Evolutionary conservation across 805 yeast species (phyloP).

Genomic region (Pichia heedii): DNA sequence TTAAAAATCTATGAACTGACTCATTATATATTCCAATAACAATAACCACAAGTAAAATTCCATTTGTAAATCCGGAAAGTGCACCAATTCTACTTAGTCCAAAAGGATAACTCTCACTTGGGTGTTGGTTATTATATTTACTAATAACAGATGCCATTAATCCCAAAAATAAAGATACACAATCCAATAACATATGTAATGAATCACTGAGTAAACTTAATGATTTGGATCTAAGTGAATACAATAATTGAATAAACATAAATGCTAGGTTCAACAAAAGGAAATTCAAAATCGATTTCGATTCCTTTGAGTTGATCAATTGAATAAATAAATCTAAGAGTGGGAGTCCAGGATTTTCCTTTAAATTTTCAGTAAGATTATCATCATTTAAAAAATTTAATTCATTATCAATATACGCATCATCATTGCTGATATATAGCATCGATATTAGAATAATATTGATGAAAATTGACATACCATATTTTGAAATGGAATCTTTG

Average conservation of each 20-base stretch:
- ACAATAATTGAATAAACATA: conserved; percentile 88
- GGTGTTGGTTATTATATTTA: conserved; percentile 20
- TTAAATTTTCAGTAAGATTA: not conserved
- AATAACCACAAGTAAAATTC: conserved; percentile 77
- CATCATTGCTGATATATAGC: conserved; percentile 1
- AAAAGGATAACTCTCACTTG: conserved; percentile 55
- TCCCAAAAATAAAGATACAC: conserved; percentile 84
- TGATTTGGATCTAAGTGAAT: conserved; percentile 88
- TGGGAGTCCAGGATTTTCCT: conserved; percentile 5
- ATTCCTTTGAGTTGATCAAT: conserved; percentile 49
- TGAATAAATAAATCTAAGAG: conserved; percentile 23
- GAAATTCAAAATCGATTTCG: conserved; percentile 83
- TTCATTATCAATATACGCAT: too few species aligned
- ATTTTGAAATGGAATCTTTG: conserved; percentile 6
- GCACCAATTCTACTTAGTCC: conserved; percentile 82
- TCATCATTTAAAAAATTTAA: too few species aligned
- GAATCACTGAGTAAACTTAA: conserved; percentile 88
- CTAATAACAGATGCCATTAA: conserved; percentile 64
- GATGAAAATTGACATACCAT: conserved; percentile 9
- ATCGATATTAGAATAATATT: conserved; percentile 11
- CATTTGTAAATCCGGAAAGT: conserved; percentile 92
- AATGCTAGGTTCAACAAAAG: conserved; percentile 78
- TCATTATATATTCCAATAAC: conserved; percentile 83
- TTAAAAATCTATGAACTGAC: conserved; percentile 69
- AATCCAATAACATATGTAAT: conserved; percentile 92